A percentile compares a stretch with the other conserved stretches of the same genome.
Conservation (phyloP, 1,284 basidiomycete genomes). For the Afroboletus lepidellus region DNA sequence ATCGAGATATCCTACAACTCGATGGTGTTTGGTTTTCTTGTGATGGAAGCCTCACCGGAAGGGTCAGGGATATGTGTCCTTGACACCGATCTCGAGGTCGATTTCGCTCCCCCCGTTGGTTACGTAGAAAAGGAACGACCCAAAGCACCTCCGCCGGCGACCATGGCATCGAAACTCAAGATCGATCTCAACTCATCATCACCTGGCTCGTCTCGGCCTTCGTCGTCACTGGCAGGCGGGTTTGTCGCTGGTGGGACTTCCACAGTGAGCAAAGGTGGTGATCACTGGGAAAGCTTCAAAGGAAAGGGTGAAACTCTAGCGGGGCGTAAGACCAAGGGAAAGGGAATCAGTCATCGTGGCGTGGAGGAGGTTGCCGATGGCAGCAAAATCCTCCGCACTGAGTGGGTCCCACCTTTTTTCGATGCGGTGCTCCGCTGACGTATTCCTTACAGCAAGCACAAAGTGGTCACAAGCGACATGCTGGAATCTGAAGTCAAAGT, state of each 20-base stretch:
- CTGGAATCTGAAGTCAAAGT: constrained; percentile 77
- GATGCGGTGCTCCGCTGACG: constrained; percentile 11
- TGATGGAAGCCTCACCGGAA: constrained; percentile 92
- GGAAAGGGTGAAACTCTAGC: constrained; percentile 87
- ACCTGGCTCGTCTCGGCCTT: constrained; percentile 77
- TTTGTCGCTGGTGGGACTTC: constrained; percentile 54
- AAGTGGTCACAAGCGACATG: constrained; percentile 82
- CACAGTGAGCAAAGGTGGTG: constrained; percentile 68
- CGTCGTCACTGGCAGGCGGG: constrained; percentile 68
- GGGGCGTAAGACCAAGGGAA: constrained; percentile 90
- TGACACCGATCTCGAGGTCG: constrained; percentile 95
- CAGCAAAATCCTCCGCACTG: constrained; percentile 87
- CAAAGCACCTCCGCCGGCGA: constrained; percentile 77
- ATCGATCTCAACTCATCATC: constrained; percentile 87
- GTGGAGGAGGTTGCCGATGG: constrained; percentile 76
- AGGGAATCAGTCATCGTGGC: constrained; percentile 81
- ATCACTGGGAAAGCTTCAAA: constrained; percentile 90
- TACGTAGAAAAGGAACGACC: constrained; percentile 90
- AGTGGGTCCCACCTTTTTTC: constrained; percentile 52
- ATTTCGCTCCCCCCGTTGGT: constrained; percentile 74
- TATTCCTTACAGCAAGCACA: constrained; percentile 61
- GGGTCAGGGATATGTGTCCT: constrained; percentile 88
- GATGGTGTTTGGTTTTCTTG: constrained; percentile 91
- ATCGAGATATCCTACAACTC: constrained; percentile 92
- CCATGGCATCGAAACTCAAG: constrained; percentile 97